Percentiles rank a stretch among this genome's conserved stretches.
Conservation (phyloP, 1,139 yeast species). For the Taphrina wiesneri region DNA sequence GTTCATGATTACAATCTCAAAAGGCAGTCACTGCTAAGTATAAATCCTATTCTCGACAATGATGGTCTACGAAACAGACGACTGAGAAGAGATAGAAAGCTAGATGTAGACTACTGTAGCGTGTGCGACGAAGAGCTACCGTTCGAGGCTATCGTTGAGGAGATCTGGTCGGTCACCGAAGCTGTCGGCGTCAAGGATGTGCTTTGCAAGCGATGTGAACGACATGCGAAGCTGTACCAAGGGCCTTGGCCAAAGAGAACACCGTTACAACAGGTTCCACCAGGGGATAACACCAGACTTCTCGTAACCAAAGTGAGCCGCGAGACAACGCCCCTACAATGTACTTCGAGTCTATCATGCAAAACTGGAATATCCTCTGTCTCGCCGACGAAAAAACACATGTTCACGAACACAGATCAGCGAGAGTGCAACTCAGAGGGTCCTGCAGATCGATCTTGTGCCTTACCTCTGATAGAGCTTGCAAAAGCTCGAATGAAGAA, state of each 20-base stretch:
- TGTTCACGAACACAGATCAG: not conserved
- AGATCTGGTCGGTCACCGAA: not conserved
- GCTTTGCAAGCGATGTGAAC: slow-evolving; percentile 26
- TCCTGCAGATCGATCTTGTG: not conserved
- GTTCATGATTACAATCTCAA: slow-evolving; percentile 23
- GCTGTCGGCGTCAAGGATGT: not conserved
- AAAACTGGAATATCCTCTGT: not conserved
- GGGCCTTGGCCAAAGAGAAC: slow-evolving; percentile 30
- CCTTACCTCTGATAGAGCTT: not conserved
- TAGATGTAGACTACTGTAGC: slow-evolving; percentile 7
- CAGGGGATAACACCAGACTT: not conserved
- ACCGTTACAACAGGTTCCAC: not conserved
- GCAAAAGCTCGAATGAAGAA: slow-evolving; percentile 12
- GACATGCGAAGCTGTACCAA: slow-evolving; percentile 26
- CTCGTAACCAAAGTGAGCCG: not conserved
- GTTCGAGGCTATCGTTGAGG: not conserved
- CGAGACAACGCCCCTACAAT: not conserved
- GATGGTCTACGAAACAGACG: not conserved
- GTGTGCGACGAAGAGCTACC: slow-evolving; percentile 23
- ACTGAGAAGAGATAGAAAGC: not conserved
- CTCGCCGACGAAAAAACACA: not conserved
- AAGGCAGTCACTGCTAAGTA: slow-evolving; percentile 7
- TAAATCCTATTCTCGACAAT: not conserved
- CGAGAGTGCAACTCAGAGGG: not conserved
- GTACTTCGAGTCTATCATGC: not conserved